These are phyloP conservation scores for Moniliella sp. DNA, from an alignment of 1,284 basidiomycete species.

Conservation along the genomic window DNA sequence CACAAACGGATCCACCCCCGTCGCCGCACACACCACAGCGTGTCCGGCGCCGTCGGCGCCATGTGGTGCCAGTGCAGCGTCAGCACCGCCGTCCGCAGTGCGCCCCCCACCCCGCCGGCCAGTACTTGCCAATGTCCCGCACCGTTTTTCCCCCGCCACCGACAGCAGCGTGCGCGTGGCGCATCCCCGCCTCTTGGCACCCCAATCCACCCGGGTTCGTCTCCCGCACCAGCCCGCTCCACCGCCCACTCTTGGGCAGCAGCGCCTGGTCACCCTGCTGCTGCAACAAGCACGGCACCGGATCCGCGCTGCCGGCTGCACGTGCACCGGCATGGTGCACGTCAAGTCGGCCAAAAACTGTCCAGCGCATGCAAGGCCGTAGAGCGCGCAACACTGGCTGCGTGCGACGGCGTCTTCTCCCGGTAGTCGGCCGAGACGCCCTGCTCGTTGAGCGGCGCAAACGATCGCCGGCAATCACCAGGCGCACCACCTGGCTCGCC, in stretches of 20 bases:
- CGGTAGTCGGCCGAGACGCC: no score
- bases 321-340: slow-evolving; percentile 40
- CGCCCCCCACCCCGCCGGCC: slow-evolving; percentile 29
- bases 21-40: slow-evolving; percentile 86
- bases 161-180: neutral
- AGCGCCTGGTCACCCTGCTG: slow-evolving; percentile 77
- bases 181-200: slow-evolving; percentile 35
- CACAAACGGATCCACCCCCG: slow-evolving; percentile 69
- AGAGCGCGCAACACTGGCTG: neutral
- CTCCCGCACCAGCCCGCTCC: slow-evolving; percentile 51
- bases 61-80: slow-evolving; percentile 83
- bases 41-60: slow-evolving; percentile 92
- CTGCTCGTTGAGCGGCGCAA: no score
- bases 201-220: slow-evolving; percentile 77
- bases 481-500: no score
- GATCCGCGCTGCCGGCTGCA: slow-evolving; percentile 63
- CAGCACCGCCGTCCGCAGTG: slow-evolving; percentile 53
- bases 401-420: neutral
- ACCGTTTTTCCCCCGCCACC: slow-evolving; percentile 44
- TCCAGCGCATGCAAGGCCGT: neutral
- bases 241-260: slow-evolving; percentile 45
- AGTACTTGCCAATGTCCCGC: slow-evolving; percentile 84
- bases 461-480: no score
- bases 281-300: slow-evolving; percentile 65
- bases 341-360: slow-evolving; percentile 54